These are phyloP conservation scores for Ogataea siamensis DNA, from an alignment of 805 yeast species.

Conservation along the genomic window DNA sequence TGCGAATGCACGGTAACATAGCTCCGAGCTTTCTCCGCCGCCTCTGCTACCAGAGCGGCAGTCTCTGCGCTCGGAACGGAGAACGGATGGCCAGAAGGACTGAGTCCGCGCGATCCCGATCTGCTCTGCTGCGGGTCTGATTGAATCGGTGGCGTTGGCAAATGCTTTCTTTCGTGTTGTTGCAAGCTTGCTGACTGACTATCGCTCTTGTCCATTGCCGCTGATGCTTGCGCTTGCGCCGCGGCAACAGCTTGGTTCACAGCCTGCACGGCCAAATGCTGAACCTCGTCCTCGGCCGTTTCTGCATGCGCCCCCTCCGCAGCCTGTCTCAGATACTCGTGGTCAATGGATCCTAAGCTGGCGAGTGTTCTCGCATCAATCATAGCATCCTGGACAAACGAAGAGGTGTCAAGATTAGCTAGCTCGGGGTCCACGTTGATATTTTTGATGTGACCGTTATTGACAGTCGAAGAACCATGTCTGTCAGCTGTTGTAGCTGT, in stretches of 20 bases:
- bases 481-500: slow-evolving; percentile 1
- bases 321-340: slow-evolving; percentile 31
- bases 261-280: slow-evolving; percentile 34
- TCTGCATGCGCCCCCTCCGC: slow-evolving; percentile 22
- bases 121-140: slow-evolving; percentile 9
- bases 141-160: slow-evolving; percentile 15
- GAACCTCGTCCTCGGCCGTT: slow-evolving; percentile 29
- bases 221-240: slow-evolving; percentile 24
- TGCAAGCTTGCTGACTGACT: slow-evolving; percentile 27
- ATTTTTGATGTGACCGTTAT: slow-evolving; percentile 13
- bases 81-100: slow-evolving; percentile 10
- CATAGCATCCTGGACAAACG: slow-evolving; percentile 66
- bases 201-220: slow-evolving; percentile 26
- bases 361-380: slow-evolving; percentile 66
- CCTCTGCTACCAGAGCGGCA: slow-evolving; percentile 41
- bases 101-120: slow-evolving; percentile 5
- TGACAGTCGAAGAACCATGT: neutral
- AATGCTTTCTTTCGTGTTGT: slow-evolving; percentile 9
- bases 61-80: slow-evolving; percentile 31
- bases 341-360: slow-evolving; percentile 36
- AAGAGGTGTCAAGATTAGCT: slow-evolving; percentile 44
- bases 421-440: slow-evolving; percentile 57
- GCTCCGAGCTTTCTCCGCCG: slow-evolving; percentile 43
- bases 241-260: slow-evolving; percentile 27
- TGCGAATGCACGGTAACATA: slow-evolving; percentile 27